Evolutionary conservation across 2,329 filamentous ascomycete species (phyloP), one percentile per base, ranked within the genome.

Genomic region (Xylariaceae sp.): DNA sequence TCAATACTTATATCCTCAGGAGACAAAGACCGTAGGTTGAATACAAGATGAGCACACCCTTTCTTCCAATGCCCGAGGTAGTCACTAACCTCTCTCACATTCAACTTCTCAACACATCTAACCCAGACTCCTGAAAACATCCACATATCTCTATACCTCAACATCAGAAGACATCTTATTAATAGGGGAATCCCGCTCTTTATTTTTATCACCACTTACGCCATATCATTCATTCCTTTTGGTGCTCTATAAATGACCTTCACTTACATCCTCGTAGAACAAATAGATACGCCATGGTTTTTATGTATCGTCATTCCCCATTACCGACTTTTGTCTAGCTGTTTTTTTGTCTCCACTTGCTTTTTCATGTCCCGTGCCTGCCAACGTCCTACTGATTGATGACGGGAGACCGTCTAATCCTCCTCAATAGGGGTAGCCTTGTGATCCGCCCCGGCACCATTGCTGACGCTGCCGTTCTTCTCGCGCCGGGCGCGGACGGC

Each of bases 401-500:
- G n/a, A n/a, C n/a, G n/a, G n/a, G n/a, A n/a, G n/a, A n/a, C n/a
- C n/a, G n/a, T 32, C 38, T 68, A 74, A 39, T 74, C 70, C 57
- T 75, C 71, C 59, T 75, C 71, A 3, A 75, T 59, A 15, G 58
- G 61, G n/a, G 68, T 74, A 12, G 69, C 63, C 58, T 65, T 65
- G 47, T 54, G 54, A 12, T 56, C 51, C 33, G 51, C 51, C 21
- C n/a, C n/a, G n/a, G 50, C 52, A 35, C 56, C 57, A 26, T 50
- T 56, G 29, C 56, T 56, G 33, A 56, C 47, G 6, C 59, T 54
- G 38, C 61, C 64, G 26, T 60, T 62, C 52, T 67, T 71, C 54
- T 78, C 70, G 54, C 92, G 78, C 53, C 90, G 78, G 48, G 78
- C 76, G 36, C 85, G 78, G 36, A 97, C 83, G 24, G 87, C 85